Evolutionary conservation across 768 basidiomycete genomes (phyloP), one percentile per base, ranked within the genome.

Genomic region (Lanmaoa pseudosensibilis): DNA sequence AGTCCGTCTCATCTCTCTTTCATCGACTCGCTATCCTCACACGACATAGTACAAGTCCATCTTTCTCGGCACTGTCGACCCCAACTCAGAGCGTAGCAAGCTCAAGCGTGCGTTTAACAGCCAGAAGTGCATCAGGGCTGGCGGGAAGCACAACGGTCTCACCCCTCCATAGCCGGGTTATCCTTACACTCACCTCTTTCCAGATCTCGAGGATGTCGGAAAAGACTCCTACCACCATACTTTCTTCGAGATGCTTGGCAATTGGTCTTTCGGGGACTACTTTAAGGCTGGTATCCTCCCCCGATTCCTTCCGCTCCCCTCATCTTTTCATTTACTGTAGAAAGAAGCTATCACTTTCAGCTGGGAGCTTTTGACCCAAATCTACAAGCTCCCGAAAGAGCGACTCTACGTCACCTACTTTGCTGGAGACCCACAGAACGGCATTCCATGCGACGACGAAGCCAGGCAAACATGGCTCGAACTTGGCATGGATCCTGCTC

Each of bases 231-330:
- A 98, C 72, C 96, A 98, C 67, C 91, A 96, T 69, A 97, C 93
- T 2, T 95, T 96, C 77, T 99, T 99, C 68, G 97, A 99, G 76
- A 99, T 99, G 97, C 76, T 99, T 60, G 97, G 97, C 38, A 99
- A 99, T 73, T 99, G 97, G 97, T 98, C 95, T 5, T 99, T 98
- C 64, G 97, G 97, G 0, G 95, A 99, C 73, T 99, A 99, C 78
- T 99, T 99, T 86, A 99, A 99, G 85, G 95, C 85, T 50, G 44
- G 71, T 65, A 32, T 37, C 38, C 9, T n/a, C 46, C 34, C 18
- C 41, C 12, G 3, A 16, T 58, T 25, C 15, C 44, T 44, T 36
- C 34, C 39, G 9, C 52, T 32, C 15, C 44, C 6, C 58, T 60
- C 37, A 43, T 16, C 36, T 43, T 56, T 60, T 56, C 50, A 47